These are phyloP conservation scores for Phaeoacremonium minimum DNA, from an alignment of 2,329 filamentous ascomycete genomes.

Conservation along the genomic window DNA sequence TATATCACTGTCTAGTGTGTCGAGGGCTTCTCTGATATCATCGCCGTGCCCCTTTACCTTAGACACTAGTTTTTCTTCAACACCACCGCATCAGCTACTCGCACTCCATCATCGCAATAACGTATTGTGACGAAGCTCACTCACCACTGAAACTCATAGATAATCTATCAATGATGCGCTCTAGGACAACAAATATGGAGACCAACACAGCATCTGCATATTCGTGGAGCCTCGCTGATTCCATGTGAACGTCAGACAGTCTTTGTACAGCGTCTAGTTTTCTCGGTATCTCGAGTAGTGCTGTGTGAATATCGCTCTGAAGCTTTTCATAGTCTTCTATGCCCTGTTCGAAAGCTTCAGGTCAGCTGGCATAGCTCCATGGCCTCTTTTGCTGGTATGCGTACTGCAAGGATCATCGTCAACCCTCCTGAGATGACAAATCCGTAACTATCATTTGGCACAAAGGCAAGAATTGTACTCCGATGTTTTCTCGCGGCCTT, in stretches of 20 bases:
- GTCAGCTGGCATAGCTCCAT: neutral
- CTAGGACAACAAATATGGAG: slow-evolving; percentile 9
- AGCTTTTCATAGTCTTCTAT: slow-evolving; percentile 9
- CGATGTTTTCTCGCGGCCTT: slow-evolving; percentile 3
- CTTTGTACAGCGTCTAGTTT: slow-evolving; percentile 8
- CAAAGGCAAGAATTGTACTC: slow-evolving; percentile 7
- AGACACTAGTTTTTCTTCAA: neutral
- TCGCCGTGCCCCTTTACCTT: neutral
- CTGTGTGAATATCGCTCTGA: slow-evolving; percentile 5
- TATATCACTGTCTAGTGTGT: slow-evolving; percentile 4
- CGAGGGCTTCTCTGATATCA: neutral
- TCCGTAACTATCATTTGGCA: slow-evolving; percentile 10
- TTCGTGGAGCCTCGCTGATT: slow-evolving; percentile 3
- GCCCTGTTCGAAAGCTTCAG: slow-evolving; percentile 1
- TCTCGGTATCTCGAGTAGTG: slow-evolving; percentile 8
- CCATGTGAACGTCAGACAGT: slow-evolving; percentile 6
- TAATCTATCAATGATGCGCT: slow-evolving; percentile 7
- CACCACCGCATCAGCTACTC: neutral
- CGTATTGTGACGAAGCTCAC: slow-evolving; percentile 2
- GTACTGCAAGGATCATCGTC: slow-evolving; percentile 9
- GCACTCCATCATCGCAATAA: slow-evolving; percentile 3
- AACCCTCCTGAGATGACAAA: slow-evolving; percentile 12
- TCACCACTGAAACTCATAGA: neutral
- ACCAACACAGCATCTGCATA: slow-evolving; percentile 7
- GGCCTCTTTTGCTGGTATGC: neutral